Conservation (phyloP, 78 protist species). For the Bodo saltans region DNA sequence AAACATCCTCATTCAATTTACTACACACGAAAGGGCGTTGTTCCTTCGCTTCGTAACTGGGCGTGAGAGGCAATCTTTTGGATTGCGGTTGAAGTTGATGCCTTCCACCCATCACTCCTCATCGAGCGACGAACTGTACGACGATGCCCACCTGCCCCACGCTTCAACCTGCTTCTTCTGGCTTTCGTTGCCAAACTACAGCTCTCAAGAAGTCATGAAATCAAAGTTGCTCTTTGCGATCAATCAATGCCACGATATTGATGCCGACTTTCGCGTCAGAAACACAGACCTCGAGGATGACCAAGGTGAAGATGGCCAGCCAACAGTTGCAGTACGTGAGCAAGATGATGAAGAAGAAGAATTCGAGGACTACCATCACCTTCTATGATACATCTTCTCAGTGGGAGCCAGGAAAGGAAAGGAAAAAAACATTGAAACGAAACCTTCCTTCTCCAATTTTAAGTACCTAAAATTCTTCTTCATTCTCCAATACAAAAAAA, state of each 20-base stretch:
- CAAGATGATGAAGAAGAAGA: no score
- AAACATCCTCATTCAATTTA: background rate
- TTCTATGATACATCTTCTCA: no score
- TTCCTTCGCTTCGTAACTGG: conserved; percentile 48
- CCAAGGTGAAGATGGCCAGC: no score
- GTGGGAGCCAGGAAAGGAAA: no score
- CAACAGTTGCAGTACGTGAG: no score
- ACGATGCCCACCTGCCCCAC: conserved; percentile 31
- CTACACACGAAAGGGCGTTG: conserved; percentile 3
- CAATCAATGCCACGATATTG: conserved; percentile 42
- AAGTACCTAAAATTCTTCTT: no score
- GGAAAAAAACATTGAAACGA: no score
- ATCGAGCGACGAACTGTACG: background rate
- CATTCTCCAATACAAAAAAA: no score
- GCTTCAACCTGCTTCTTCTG: conserved; percentile 47
- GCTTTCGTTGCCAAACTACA: conserved; percentile 46
- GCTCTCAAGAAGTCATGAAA: conserved; percentile 10
- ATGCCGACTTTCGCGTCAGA: conserved; percentile 39
- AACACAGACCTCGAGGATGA: conserved; percentile 9
- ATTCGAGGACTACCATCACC: no score
- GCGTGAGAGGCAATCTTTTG: conserved; percentile 19
- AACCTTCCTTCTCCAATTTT: no score
- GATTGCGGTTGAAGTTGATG: conserved; percentile 15
- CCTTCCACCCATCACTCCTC: background rate
- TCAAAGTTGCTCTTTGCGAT: conserved; percentile 39